Evolutionary conservation across 805 yeast genomes (phyloP), one percentile per base, ranked within the genome.

Genomic region (Wickerhamiella occidentalis): DNA sequence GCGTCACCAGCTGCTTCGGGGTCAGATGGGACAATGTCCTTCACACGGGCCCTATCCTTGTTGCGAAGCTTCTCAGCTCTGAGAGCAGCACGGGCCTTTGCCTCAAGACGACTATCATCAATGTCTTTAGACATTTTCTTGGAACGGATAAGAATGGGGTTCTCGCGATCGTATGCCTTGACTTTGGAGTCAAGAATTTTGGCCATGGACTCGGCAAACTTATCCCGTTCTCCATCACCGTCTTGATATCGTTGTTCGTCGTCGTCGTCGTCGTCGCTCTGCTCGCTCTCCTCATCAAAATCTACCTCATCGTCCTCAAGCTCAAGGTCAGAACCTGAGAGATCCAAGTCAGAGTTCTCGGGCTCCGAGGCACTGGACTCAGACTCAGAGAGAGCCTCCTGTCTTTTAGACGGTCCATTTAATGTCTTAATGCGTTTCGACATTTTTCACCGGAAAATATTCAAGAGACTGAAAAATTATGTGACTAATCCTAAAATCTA

Each of bases 91-190:
- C 77, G 79, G 9, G 96, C 97, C 63, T 86, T 84, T 52, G 77
- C 76, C 58, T 90, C 96, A 42, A 92, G 69, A 60, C 82, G 84
- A 47, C 84, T 85, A 28, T 79, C 75, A 57, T 88, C 96, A 50
- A 83, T 73, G 56, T 84, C 80, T 66, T 80, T 81, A 0, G 80
- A 75, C 38, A 74, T 71, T 56, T 82, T 83, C 60, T 84, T 83
- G 21, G 76, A 71, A 66, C 97, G 79, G 6, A 90, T 88, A 67
- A 90, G 73, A 50, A 90, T 85, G 2, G 98, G 98, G 63, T 88
- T 95, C 41, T 75, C 75, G 61, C 96, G 74, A 60, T 83, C 86
- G 58, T 90, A 83, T 0, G 95, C 94, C 63, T 92, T 92, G 56
- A 90, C 71, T 58, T 78, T 80, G 1, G 97, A 85, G 4, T 82